phyloP scores from a whole-genome alignment of 148 eudicot genomes.

The Linanthus parryae region DNA sequence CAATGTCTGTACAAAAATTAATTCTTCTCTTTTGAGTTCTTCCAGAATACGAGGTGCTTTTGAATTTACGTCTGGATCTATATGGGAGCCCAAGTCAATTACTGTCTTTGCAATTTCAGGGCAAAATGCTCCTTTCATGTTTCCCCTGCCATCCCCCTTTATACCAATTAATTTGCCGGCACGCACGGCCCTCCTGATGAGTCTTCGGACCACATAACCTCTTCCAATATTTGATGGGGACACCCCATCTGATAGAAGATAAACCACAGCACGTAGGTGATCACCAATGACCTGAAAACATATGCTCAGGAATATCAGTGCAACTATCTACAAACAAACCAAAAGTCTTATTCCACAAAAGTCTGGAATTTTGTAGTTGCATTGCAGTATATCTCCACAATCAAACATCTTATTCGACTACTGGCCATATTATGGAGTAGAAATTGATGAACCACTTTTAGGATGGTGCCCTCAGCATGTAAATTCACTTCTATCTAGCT shows the following conservation, averaged over 20 bases:
- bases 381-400: no score
- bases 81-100: conserved; percentile 62
- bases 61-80: conserved; percentile 65
- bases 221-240: conserved; percentile 92
- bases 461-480: no score
- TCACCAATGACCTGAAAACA: conserved; percentile 80
- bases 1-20: conserved; percentile 76
- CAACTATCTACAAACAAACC: no score
- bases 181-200: conserved; percentile 91
- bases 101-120: conserved; percentile 75
- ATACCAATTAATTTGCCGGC: conserved; percentile 85
- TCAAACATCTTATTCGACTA: no score
- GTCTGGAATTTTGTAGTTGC: no score
- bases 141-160: conserved; percentile 60
- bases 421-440: no score
- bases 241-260: conserved; percentile 95
- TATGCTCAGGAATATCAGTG: conserved; percentile 2
- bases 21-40: conserved; percentile 81
- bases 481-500: no score
- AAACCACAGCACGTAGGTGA: conserved; percentile 91
- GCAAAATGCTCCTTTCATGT: conserved; percentile 75
- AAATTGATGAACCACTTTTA: no score
- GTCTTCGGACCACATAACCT: conserved; percentile 88
- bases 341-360: no score
- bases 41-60: conserved; percentile 66